Evolutionary conservation across 2,329 filamentous ascomycete genomes (phyloP), one percentile per base, ranked within the genome.

Genomic region (Stagonosporopsis tanaceti): DNA sequence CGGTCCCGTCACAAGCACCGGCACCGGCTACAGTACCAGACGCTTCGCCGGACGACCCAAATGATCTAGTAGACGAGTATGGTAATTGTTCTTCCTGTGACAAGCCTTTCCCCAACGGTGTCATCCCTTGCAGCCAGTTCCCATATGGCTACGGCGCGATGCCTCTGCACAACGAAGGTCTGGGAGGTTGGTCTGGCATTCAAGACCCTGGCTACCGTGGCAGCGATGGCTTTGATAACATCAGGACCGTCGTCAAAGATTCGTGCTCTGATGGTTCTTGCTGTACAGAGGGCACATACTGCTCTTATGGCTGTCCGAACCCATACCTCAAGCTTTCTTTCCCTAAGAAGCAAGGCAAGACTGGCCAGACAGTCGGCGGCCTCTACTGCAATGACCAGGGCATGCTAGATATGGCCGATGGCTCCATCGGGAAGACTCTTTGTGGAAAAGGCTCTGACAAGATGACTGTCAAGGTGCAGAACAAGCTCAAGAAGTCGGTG

Each of bases 301-400:
- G 94, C 84, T 96, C 93, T 2, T 98, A 98, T 72, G 88, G 92
- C 54, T 99, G 95, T 82, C 90, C 92, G n/a, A 79, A 88, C 27
- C 94, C 94, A 42, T 96, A 95, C 78, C 88, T 95, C 77, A 97
- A 97, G 85, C 85, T 89, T 3, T 94, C 98, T 75, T 98, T 93
- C 90, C 92, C 95, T 44, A 67, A 73, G 1, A 82, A 84, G 32
- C 95, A 98, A 81, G 95, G 94, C 53, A 72, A 82, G 35, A 92
- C 87, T 48, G 89, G 89, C 61, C 87, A 98, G 82, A 97, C 93
- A 24, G 84, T 97, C 53, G 95, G 95, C 76, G 95, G 95, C 66
- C 79, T 98, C 17, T 87, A 86, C 78, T 99, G 95, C 84, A 89
- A 91, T 44, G 72, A 87, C 30, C 89, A 89, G 75, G 88, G 97